Base-by-base conservation (phyloP, 2,329 filamentous ascomycete genomes). In the Talaromyces sp. region DNA sequence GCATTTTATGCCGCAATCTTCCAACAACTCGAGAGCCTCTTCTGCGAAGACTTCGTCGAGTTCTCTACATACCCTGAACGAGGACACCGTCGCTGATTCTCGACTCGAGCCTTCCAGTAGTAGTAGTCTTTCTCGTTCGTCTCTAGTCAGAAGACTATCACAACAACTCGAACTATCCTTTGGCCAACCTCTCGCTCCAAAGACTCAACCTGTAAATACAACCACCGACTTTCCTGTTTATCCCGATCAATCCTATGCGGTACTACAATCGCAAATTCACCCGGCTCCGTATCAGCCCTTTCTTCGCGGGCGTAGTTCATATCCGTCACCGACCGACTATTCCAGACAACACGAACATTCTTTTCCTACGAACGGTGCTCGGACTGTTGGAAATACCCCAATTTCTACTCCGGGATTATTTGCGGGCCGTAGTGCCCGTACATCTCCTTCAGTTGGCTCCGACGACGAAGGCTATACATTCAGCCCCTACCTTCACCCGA, bases 401-500 rank as follows among this genome's bases (percentile, higher is more conserved):
- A 63, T 75, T 21, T 77, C 77, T 11, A 79, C 76, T 59, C 77
- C 77, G 1, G 77, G 77, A 1, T 67, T 79, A 2, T 79, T 77
- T 61, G 72, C 74, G 5, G 66, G 73, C 48, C 68, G 65, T n/a
- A 68, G 63, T 54, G 62, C 69, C 59, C 65, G 68, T 33, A 62
- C 68, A 40, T 67, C 70, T 28, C 66, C 71, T 17, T 66, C 71
- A 5, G 61, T 69, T 2, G 73, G 63, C 2, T 74, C 73, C 6
- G 70, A 73, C 28, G 71, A 74, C 11, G 71, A 74, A 53, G 63
- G 66, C 31, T 67, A 67, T 56, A 58, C 76, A 40, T 77, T 78
- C 58, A 86, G 83, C 65, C 85, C 87, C 1, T 86, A 83, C 66
- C 73, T 89, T 57, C 88, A 91, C 66, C 86, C 87, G 35, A 74